These are phyloP conservation scores for Penstemon barbatus DNA, from an alignment of 257 asterid species.

Conservation along the genomic window DNA sequence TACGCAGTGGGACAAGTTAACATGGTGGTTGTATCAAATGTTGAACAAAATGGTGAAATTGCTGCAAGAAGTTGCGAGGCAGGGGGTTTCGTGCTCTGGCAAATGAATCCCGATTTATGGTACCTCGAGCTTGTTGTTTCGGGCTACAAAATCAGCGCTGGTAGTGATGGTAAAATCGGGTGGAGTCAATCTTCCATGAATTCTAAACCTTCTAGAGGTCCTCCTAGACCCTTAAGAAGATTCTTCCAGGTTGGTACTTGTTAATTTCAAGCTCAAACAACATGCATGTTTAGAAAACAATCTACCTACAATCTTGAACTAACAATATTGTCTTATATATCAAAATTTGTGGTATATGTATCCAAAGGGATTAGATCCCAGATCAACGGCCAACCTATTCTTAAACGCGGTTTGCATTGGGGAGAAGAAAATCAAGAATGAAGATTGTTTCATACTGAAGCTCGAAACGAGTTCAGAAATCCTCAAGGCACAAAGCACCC, in stretches of 20 bases:
- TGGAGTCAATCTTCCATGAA: slow-evolving; percentile 82
- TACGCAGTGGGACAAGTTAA: slow-evolving; percentile 87
- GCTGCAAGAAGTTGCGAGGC: slow-evolving; percentile 42
- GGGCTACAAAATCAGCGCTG: slow-evolving; percentile 70
- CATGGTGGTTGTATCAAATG: slow-evolving; percentile 56
- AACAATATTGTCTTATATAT: background rate
- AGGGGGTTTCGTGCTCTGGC: slow-evolving; percentile 95
- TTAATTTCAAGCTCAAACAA: background rate
- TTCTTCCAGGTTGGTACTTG: slow-evolving; percentile 73
- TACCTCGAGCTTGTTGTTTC: slow-evolving; percentile 80
- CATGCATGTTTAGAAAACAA: too few species aligned
- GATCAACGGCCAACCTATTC: slow-evolving; percentile 88
- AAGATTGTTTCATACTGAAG: slow-evolving; percentile 74
- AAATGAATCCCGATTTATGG: slow-evolving; percentile 90
- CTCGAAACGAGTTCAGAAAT: slow-evolving; percentile 56
- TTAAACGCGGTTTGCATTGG: slow-evolving; percentile 73
- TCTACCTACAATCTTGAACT: too few species aligned
- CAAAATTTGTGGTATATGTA: background rate
- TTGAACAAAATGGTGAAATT: slow-evolving; percentile 30
- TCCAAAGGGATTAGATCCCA: slow-evolving; percentile 80
- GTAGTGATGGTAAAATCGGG: slow-evolving; percentile 77
- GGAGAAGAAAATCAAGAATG: slow-evolving; percentile 58
- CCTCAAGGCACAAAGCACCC: slow-evolving; percentile 67
- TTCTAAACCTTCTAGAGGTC: slow-evolving; percentile 58
- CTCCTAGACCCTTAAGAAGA: slow-evolving; percentile 84